Evolutionary conservation across 2,329 filamentous ascomycete species (phyloP).

Genomic region (Fusarium sp.): DNA sequence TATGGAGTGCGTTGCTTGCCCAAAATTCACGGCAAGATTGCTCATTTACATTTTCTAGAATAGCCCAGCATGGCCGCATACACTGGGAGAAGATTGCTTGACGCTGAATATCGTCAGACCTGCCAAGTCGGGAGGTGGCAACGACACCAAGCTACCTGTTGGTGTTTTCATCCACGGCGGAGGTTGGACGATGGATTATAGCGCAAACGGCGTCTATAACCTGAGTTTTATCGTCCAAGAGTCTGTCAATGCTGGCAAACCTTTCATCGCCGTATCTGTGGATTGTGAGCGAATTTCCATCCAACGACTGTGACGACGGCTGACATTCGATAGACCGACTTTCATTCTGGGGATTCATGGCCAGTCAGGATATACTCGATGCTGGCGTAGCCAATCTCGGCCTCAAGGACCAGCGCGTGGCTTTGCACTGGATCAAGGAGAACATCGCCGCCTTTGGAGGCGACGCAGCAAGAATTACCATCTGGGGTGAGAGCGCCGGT

Average conservation of each 20-base stretch:
- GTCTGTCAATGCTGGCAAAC: slow-evolving; percentile 42
- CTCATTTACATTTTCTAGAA: slow-evolving; percentile 17
- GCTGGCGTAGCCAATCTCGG: slow-evolving; percentile 55
- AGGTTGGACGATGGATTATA: slow-evolving; percentile 52
- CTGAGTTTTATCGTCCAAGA: slow-evolving; percentile 64
- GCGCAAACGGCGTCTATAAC: slow-evolving; percentile 64
- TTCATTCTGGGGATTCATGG: slow-evolving; percentile 57
- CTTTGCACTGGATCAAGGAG: slow-evolving; percentile 59
- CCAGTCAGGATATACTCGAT: slow-evolving; percentile 52
- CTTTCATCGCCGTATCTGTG: slow-evolving; percentile 34
- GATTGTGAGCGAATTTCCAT: slow-evolving; percentile 10
- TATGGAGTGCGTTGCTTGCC: slow-evolving; percentile 24
- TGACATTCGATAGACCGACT: slow-evolving; percentile 27
- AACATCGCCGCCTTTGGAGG: slow-evolving; percentile 57
- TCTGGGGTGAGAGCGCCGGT: slow-evolving; percentile 58
- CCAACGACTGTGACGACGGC: rapidly evolving
- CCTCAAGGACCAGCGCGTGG: slow-evolving; percentile 59
- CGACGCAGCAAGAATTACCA: slow-evolving; percentile 55
- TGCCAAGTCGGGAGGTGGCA: neutral
- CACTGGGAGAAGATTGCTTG: slow-evolving; percentile 35
- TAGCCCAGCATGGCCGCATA: slow-evolving; percentile 25
- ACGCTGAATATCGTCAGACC: slow-evolving; percentile 37
- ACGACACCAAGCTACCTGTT: slow-evolving; percentile 36
- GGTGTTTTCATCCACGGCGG: slow-evolving; percentile 49
- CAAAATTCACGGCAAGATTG: rapidly evolving